Evolutionary conservation across 495 filamentous ascomycete species (phyloP).

Genomic region (Penicillium ochrochloron): DNA sequence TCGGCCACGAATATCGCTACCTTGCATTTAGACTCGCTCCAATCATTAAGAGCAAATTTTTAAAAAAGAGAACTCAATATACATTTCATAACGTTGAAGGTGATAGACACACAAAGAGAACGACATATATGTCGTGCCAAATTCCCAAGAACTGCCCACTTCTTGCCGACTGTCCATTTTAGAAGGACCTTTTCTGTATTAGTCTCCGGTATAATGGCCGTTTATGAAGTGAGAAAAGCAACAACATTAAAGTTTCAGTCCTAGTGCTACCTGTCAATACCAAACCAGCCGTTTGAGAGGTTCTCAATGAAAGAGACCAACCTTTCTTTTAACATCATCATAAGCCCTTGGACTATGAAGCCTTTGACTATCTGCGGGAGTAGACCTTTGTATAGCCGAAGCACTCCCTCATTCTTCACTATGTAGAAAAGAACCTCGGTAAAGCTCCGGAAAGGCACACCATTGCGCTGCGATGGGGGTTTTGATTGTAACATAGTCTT

Average conservation of each 20-base stretch:
- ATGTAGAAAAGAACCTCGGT: conserved; percentile 85
- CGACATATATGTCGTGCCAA: not conserved
- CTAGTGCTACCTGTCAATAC: not conserved
- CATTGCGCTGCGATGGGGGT: conserved; percentile 72
- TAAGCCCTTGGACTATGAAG: conserved; percentile 81
- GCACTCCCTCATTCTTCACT: conserved; percentile 73
- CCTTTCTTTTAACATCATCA: conserved; percentile 97
- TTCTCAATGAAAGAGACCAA: conserved; percentile 41
- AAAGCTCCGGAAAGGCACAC: conserved; percentile 85
- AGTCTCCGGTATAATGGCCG: not conserved
- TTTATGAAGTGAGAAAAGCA: not conserved
- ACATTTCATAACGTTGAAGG: no score
- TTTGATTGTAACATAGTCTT: conserved; percentile 88
- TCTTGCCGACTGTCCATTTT: not conserved
- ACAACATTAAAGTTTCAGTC: conserved; percentile 10
- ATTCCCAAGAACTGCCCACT: not conserved
- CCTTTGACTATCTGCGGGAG: conserved; percentile 86
- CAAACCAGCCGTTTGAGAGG: not conserved
- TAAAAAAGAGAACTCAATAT: no score
- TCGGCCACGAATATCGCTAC: no score
- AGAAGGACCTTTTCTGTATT: not conserved
- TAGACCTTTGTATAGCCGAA: conserved; percentile 88
- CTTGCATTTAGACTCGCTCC: no score
- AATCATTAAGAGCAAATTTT: no score
- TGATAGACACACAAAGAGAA: no score